Evolutionary conservation across 176 grass and related monocot genomes (phyloP).

Genomic region (Lolium perenne): DNA sequence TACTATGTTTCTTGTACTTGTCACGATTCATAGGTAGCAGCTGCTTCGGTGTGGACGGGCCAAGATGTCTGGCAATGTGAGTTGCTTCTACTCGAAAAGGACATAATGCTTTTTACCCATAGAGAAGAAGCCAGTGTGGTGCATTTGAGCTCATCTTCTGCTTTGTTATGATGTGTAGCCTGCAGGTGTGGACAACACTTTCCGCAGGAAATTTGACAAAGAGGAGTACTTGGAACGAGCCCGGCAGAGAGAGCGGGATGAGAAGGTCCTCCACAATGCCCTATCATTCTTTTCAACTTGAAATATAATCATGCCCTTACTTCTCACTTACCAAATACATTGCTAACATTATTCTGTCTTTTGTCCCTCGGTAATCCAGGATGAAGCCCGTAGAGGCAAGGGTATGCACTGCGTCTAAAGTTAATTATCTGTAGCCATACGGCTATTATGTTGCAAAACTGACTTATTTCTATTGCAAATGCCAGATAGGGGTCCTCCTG

Average conservation of each 20-base stretch:
- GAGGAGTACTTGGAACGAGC: slow-evolving; percentile 91
- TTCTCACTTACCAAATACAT: slow-evolving; percentile 22
- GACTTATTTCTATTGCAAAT: slow-evolving; percentile 7
- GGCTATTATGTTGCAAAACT: background rate
- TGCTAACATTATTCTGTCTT: slow-evolving; percentile 32
- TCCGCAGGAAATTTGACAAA: slow-evolving; percentile 86
- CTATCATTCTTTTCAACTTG: background rate
- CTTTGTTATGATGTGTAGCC: slow-evolving; percentile 56
- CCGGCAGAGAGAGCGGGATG: slow-evolving; percentile 76
- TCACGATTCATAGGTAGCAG: slow-evolving; percentile 19
- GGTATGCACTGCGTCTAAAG: slow-evolving; percentile 47
- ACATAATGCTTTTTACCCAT: background rate
- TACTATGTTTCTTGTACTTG: slow-evolving; percentile 15
- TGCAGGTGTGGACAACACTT: slow-evolving; percentile 86
- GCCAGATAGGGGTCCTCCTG: slow-evolving; percentile 76
- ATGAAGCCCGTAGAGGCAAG: slow-evolving; percentile 66
- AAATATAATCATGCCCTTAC: background rate
- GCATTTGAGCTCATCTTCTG: slow-evolving; percentile 24
- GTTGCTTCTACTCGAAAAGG: slow-evolving; percentile 32
- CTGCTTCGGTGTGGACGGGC: slow-evolving; percentile 1
- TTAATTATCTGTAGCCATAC: background rate
- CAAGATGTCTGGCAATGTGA: slow-evolving; percentile 67
- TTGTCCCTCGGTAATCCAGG: slow-evolving; percentile 44
- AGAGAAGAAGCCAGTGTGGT: background rate
- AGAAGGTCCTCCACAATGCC: slow-evolving; percentile 58